phyloP scores from a whole-genome alignment of 1,284 basidiomycete species.

The Ceratobasidium sp. region DNA sequence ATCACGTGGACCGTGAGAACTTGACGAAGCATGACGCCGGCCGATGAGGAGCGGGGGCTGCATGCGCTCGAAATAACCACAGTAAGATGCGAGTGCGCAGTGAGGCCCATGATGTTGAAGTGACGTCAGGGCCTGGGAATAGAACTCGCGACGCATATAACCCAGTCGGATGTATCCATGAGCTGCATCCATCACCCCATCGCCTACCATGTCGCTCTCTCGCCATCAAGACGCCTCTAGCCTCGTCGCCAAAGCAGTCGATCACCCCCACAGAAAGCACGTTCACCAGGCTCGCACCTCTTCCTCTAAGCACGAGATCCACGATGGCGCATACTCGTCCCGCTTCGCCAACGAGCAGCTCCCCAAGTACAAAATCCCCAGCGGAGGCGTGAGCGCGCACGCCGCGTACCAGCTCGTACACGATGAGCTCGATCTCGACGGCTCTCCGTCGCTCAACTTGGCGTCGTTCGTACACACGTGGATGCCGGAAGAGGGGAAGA shows the following conservation, averaged over 20 bases:
- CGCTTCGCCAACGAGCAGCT: constrained; percentile 55
- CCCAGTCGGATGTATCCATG: not conserved
- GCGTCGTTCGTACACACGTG: constrained; percentile 83
- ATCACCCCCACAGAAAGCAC: constrained; percentile 43
- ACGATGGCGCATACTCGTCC: constrained; percentile 45
- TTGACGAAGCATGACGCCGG: not conserved
- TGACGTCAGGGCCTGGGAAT: constrained; percentile 14
- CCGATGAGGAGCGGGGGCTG: constrained; percentile 5
- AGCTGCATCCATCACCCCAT: not conserved
- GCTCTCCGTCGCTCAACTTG: constrained; percentile 82
- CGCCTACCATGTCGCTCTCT: constrained; percentile 38
- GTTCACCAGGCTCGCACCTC: not conserved
- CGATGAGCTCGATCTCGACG: constrained; percentile 87
- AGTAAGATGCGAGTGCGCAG: not conserved
- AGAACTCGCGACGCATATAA: constrained; percentile 18
- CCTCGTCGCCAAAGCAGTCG: constrained; percentile 44
- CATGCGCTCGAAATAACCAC: constrained; percentile 32
- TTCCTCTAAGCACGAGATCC: constrained; percentile 35
- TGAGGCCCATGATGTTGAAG: too few species aligned
- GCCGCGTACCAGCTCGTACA: constrained; percentile 85
- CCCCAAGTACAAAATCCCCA: constrained; percentile 77
- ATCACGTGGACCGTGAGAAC: constrained; percentile 25
- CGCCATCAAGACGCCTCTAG: constrained; percentile 41
- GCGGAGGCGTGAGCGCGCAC: constrained; percentile 70
- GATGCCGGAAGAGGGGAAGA: constrained; percentile 76